phyloP scores from a whole-genome alignment of 208 protist species.

The Lotmaria passim region DNA sequence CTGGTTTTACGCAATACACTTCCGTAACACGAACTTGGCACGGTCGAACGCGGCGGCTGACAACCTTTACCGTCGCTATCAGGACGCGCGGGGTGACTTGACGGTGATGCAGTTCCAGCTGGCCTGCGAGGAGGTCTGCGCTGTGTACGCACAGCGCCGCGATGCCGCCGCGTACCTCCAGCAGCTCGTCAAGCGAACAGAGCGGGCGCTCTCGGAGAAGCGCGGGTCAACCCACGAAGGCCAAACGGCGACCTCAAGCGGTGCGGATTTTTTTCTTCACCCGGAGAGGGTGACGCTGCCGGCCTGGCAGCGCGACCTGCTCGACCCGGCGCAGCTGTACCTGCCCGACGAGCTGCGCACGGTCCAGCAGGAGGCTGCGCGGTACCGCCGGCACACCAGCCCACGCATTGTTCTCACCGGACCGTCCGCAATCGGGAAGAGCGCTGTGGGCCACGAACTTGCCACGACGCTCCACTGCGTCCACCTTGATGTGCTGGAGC shows the following conservation, averaged over 20 bases:
- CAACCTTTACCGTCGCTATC: conserved; percentile 53
- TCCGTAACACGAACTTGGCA: conserved; percentile 59
- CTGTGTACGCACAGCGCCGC: conserved; percentile 45
- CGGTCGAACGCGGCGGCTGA: conserved; percentile 55
- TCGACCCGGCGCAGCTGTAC: conserved; percentile 65
- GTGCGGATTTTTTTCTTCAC: conserved; percentile 44
- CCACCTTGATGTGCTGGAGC: conserved; percentile 70
- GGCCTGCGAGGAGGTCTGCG: conserved; percentile 60
- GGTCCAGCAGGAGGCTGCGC: conserved; percentile 44
- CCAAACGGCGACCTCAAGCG: not conserved
- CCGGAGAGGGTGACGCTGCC: conserved; percentile 24
- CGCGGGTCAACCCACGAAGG: not conserved
- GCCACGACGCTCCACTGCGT: conserved; percentile 64
- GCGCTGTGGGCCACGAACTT: conserved; percentile 43
- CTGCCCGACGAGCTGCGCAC: conserved; percentile 63
- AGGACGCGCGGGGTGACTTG: conserved; percentile 56
- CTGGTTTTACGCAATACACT: conserved; percentile 77
- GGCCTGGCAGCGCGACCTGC: conserved; percentile 39
- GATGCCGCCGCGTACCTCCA: conserved; percentile 61
- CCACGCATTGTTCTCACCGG: conserved; percentile 71
- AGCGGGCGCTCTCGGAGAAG: conserved; percentile 13
- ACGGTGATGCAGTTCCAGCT: conserved; percentile 50
- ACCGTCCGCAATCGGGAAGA: conserved; percentile 57
- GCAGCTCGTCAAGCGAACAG: conserved; percentile 43
- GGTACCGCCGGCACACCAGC: conserved; percentile 39